Conservation (phyloP, 1,139 yeast species). For the Candida gigantensis region DNA sequence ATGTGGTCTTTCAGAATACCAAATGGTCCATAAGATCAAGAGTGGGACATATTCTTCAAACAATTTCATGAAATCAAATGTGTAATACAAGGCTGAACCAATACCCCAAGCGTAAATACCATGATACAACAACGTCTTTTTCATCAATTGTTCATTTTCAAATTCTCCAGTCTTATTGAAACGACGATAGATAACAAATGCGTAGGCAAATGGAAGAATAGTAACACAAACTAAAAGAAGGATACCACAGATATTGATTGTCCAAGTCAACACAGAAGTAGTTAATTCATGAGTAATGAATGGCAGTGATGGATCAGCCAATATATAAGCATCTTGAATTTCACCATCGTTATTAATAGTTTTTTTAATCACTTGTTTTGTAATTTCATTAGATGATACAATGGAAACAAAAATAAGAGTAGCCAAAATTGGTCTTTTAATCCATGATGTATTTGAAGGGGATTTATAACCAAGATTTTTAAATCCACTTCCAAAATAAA, state of each 20-base stretch:
- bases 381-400: neutral
- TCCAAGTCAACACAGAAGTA: neutral
- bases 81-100: neutral
- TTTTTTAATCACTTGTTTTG: neutral
- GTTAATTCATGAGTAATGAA: neutral
- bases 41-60: conserved; percentile 3
- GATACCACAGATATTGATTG: neutral
- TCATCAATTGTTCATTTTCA: conserved; percentile 1
- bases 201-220: conserved; percentile 2
- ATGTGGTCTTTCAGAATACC: conserved; percentile 6
- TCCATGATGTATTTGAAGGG: conserved; percentile 2
- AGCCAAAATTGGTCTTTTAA: neutral
- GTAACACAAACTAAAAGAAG: conserved; percentile 2
- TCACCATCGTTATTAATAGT: neutral
- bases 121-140: conserved; percentile 3
- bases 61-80: neutral
- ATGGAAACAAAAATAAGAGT: neutral
- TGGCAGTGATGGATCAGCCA: neutral
- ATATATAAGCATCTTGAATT: conserved; percentile 1
- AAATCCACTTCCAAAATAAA: conserved; percentile 3
- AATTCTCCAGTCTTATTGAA: neutral
- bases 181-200: neutral
- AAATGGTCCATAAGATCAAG: conserved; percentile 1
- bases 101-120: conserved; percentile 1
- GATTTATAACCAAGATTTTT: neutral